phyloP scores from a whole-genome alignment of 768 basidiomycete genomes.

The Cubamyces lactineus region DNA sequence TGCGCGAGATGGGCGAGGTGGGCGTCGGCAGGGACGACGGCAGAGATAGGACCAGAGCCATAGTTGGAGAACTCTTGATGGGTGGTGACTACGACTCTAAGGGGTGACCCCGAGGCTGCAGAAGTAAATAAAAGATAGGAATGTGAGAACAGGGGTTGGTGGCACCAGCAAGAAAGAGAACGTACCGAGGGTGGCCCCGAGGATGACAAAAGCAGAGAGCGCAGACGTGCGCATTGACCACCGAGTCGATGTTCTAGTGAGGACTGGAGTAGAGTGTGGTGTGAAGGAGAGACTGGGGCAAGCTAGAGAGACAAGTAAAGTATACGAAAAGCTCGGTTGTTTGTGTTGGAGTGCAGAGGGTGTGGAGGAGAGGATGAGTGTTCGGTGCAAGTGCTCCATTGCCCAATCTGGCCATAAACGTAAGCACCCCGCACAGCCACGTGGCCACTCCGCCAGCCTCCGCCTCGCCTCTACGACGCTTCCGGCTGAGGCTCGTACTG shows the following conservation, averaged over 20 bases:
- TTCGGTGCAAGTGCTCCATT: neutral
- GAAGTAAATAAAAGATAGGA: conserved; percentile 3
- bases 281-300: neutral
- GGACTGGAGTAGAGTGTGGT: neutral
- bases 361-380: neutral
- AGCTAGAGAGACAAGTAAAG: neutral
- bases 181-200: conserved; percentile 27
- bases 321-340: neutral
- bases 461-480: neutral
- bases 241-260: neutral
- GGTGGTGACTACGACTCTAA: conserved; percentile 46
- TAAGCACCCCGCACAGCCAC: neutral
- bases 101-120: conserved; percentile 43
- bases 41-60: conserved; percentile 38
- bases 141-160: neutral
- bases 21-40: conserved; percentile 30
- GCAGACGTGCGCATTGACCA: conserved; percentile 19
- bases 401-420: neutral
- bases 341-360: too few species aligned
- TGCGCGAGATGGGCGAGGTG: conserved; percentile 16
- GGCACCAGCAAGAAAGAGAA: neutral
- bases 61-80: conserved; percentile 39
- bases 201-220: conserved; percentile 20
- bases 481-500: too few species aligned
- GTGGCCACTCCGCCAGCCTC: neutral